Conservation (phyloP, 1,284 basidiomycete species). For the Ceratobasidium sp. region DNA sequence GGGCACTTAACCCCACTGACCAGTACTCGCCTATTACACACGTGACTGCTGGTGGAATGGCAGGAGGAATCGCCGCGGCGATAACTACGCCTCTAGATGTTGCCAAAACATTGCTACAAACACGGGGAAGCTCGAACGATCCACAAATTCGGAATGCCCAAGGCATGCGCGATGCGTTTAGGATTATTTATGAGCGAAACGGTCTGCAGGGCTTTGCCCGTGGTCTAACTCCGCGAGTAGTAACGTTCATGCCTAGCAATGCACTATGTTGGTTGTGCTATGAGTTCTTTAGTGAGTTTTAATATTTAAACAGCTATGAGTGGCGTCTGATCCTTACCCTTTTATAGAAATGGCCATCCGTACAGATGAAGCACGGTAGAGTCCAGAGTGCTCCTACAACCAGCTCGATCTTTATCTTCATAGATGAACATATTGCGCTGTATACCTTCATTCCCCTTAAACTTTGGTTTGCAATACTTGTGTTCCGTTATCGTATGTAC, state of each 20-base stretch:
- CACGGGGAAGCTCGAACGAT: constrained; percentile 85
- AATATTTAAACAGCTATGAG: background rate
- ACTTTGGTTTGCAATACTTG: background rate
- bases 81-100: constrained; percentile 98
- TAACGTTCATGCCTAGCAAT: constrained; percentile 97
- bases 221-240: constrained; percentile 88
- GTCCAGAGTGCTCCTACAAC: background rate
- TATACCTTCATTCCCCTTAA: background rate
- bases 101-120: constrained; percentile 97
- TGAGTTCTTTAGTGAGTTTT: constrained; percentile 90
- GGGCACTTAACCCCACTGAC: constrained; percentile 83
- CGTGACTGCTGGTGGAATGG: constrained; percentile 88
- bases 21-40: constrained; percentile 92
- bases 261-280: constrained; percentile 98
- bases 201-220: constrained; percentile 86
- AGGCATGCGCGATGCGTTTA: constrained; percentile 89
- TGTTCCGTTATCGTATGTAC: constrained; percentile 12
- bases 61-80: constrained; percentile 93
- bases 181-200: constrained; percentile 86
- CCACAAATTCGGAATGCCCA: constrained; percentile 81
- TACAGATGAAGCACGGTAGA: constrained; percentile 20
- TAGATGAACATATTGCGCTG: background rate
- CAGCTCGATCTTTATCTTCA: background rate
- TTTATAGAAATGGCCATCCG: constrained; percentile 31
- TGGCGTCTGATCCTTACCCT: background rate